A percentile compares a stretch with the other conserved stretches of the same genome.
Evolutionary conservation across 2,329 filamentous ascomycete species (phyloP).

Genomic region (Zalaria obscura): DNA sequence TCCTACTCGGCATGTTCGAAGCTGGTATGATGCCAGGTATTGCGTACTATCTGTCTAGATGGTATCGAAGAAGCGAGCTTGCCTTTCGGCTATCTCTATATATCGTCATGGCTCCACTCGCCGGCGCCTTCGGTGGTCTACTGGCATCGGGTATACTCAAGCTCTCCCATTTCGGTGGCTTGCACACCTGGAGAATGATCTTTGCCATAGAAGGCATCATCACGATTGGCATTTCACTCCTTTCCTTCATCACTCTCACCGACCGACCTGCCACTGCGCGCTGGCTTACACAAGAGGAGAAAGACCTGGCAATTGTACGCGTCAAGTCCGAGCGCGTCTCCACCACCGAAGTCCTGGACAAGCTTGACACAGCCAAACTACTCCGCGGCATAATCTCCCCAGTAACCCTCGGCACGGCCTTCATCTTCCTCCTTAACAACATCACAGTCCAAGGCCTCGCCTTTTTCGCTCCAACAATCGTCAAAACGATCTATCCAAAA

Average conservation of each 20-base stretch:
- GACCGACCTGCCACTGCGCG: conserved; percentile 53
- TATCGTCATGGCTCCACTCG: conserved; percentile 56
- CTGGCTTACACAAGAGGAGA: conserved; percentile 53
- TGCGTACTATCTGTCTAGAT: conserved; percentile 57
- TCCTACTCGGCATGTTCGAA: conserved; percentile 50
- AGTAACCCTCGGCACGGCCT: conserved; percentile 40
- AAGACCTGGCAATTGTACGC: conserved; percentile 49
- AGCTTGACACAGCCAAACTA: conserved; percentile 44
- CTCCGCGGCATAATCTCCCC: conserved; percentile 50
- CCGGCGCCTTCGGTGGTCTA: conserved; percentile 57
- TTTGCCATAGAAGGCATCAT: conserved; percentile 60
- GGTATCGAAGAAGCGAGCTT: conserved; percentile 57
- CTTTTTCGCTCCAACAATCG: conserved; percentile 59
- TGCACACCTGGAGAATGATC: conserved; percentile 54
- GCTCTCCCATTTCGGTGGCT: conserved; percentile 41
- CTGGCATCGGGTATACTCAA: conserved; percentile 47
- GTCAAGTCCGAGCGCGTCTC: conserved; percentile 55
- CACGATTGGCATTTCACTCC: conserved; percentile 40
- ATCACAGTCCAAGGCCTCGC: conserved; percentile 58
- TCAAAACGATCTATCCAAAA: conserved; percentile 51
- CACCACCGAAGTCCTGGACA: conserved; percentile 48
- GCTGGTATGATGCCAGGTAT: conserved; percentile 62
- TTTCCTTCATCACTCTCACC: conserved; percentile 50
- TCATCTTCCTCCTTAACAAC: conserved; percentile 52
- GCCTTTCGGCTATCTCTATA: conserved; percentile 54